A percentile compares a stretch with the other conserved stretches of the same genome.
Conservation (phyloP, 2,329 filamentous ascomycete species). For the Ascomycota sp. region DNA sequence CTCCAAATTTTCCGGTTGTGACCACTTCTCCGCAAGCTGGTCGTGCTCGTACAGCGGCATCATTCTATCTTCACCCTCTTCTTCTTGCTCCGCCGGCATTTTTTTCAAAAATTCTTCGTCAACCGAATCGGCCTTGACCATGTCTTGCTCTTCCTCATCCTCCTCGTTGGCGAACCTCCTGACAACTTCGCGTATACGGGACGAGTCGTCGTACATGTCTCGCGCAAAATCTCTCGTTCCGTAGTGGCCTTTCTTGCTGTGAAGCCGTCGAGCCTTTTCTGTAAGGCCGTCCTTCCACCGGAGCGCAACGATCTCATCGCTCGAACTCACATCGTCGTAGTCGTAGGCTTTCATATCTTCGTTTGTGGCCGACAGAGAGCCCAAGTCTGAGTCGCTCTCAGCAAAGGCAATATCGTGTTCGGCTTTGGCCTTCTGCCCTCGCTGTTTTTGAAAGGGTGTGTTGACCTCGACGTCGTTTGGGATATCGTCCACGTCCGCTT, state of each 20-base stretch:
- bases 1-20: constrained; percentile 56
- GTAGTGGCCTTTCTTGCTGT: constrained; percentile 50
- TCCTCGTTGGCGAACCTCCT: constrained; percentile 59
- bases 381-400: constrained; percentile 90
- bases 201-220: constrained; percentile 68
- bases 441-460: constrained; percentile 31
- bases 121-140: constrained; percentile 33
- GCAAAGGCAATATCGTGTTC: constrained; percentile 73
- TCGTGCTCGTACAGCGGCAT: constrained; percentile 67
- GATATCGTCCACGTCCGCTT: constrained; percentile 32
- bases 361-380: constrained; percentile 49
- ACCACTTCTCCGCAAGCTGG: constrained; percentile 70
- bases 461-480: constrained; percentile 29
- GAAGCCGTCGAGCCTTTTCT: constrained; percentile 51
- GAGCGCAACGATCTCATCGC: constrained; percentile 51
- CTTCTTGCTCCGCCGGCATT: constrained; percentile 42
- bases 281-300: constrained; percentile 81
- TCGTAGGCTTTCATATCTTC: constrained; percentile 5
- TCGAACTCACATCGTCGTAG: constrained; percentile 31
- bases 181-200: constrained; percentile 57
- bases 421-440: constrained; percentile 20
- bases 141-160: constrained; percentile 30
- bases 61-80: constrained; percentile 56
- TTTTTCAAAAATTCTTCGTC: constrained; percentile 48
- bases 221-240: constrained; percentile 66